Base-by-base conservation (phyloP, 192 early-diverging fungal genomes). In the Gorgonomyces haynaldii region DNA sequence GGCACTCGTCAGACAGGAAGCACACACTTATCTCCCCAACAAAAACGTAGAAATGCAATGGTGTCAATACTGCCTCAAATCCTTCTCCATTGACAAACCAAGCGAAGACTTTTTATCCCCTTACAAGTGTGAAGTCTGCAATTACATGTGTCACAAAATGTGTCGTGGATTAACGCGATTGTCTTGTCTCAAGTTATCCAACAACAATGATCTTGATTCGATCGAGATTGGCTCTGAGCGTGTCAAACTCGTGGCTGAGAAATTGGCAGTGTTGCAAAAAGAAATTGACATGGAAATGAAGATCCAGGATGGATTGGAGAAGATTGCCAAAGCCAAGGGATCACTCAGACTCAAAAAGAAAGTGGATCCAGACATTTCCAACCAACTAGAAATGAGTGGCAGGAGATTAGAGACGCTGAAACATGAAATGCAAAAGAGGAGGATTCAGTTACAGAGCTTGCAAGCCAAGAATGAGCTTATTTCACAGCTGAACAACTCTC, bases 281-380 rank as follows among this genome's bases (percentile, higher is more conserved):
- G 73, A 76, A 42, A 37, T 76, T 7, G 73, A 76, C 37, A 76
- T 76, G 22, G 73, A 76, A 58, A 50, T 66, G 50, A 74, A 71
- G 50, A 76, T 76, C 20, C 52, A 60, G 29, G 73, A 76, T 37
- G 73, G 73, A 12, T 36, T 76, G 1, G 44, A 73, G 22, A 68
- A 70, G 19, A 37, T 76, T 1, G 31, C 31, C 1, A 43, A 54
- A 34, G 73, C 73, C 0, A 74, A 74, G 38, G 3, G 13, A 26
- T 42, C 38, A 5, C n/a, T 36, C 25, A 36, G 38, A 16, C 34
- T 42, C 1, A 29, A 34, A 12, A 37, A 38, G 15, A 55, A 38
- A 17, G 28, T 8, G 21, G 52, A 19, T 45, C 32, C 47, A 6
- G 61, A 72, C 12, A 38, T 68, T 28, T 19, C 53, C 16, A 40